Evolutionary conservation across 2,329 filamentous ascomycete genomes (phyloP).

Genomic region (Daldinia sp.): DNA sequence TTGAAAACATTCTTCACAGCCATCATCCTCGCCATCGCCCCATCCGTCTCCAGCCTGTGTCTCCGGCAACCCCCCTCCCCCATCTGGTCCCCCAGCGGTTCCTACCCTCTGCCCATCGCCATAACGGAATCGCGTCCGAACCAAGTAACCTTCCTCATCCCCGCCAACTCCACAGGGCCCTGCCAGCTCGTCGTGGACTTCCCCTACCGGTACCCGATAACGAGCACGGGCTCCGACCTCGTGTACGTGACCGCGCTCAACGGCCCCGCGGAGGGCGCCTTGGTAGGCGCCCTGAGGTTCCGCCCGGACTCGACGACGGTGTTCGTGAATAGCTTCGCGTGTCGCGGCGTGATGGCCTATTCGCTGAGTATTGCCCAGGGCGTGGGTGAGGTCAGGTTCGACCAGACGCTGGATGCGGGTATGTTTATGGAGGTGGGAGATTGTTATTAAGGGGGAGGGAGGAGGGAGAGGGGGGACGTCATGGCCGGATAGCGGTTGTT

Average conservation of each 20-base stretch:
- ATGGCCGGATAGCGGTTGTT: background rate
- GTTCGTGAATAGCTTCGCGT: slow-evolving; percentile 48
- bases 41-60: slow-evolving; percentile 23
- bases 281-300: slow-evolving; percentile 47
- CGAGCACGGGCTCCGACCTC: slow-evolving; percentile 31
- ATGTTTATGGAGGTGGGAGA: slow-evolving; percentile 41
- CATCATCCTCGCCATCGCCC: slow-evolving; percentile 8
- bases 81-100: slow-evolving; percentile 37
- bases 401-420: slow-evolving; percentile 33
- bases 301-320: slow-evolving; percentile 26
- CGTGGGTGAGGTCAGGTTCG: slow-evolving; percentile 49
- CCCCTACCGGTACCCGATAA: slow-evolving; percentile 46
- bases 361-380: slow-evolving; percentile 47
- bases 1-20: background rate
- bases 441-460: slow-evolving; percentile 12
- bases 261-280: slow-evolving; percentile 43
- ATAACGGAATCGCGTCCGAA: slow-evolving; percentile 27
- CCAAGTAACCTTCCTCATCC: slow-evolving; percentile 41
- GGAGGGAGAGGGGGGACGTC: background rate
- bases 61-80: slow-evolving; percentile 32
- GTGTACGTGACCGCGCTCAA: slow-evolving; percentile 36
- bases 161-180: slow-evolving; percentile 38
- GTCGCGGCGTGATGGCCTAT: slow-evolving; percentile 44
- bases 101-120: slow-evolving; percentile 12
- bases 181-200: slow-evolving; percentile 49